phyloP scores from a whole-genome alignment of 2,329 filamentous ascomycete species.

The Penicillium sp. region DNA sequence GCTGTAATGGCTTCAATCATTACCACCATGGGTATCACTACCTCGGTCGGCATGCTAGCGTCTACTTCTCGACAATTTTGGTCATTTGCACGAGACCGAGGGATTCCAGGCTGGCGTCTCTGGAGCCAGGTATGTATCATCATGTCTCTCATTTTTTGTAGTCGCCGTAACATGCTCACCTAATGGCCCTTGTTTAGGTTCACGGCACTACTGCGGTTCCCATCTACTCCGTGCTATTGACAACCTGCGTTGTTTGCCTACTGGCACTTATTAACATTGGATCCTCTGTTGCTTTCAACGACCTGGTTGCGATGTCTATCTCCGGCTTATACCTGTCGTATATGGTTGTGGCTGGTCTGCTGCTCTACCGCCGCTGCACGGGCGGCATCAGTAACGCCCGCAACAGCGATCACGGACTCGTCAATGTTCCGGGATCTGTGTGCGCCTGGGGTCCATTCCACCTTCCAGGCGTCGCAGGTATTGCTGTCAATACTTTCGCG shows the following conservation, averaged over 20 bases:
- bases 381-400: constrained; percentile 19
- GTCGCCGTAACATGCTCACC: not conserved
- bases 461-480: constrained; percentile 35
- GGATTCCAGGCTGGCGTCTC: constrained; percentile 27
- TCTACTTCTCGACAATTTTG: constrained; percentile 47
- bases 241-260: constrained; percentile 27
- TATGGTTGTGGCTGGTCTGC: constrained; percentile 25
- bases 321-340: constrained; percentile 33
- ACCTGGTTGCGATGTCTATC: constrained; percentile 34
- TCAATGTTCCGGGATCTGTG: constrained; percentile 28
- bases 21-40: constrained; percentile 29
- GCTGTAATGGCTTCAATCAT: constrained; percentile 28
- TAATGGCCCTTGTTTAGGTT: constrained; percentile 13
- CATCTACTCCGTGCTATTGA: constrained; percentile 24
- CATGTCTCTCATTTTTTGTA: too few relatives aligned
- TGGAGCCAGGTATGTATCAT: constrained; percentile 26
- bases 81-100: constrained; percentile 29
- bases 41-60: constrained; percentile 35
- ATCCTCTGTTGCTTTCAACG: constrained; percentile 32
- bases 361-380: constrained; percentile 28
- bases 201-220: constrained; percentile 27
- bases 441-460: constrained; percentile 33
- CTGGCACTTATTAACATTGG: constrained; percentile 36
- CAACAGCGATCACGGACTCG: constrained; percentile 15
- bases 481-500: constrained; percentile 45